Base-by-base conservation (phyloP, 352 stramenopile species). In the Phytophthora capsici region DNA sequence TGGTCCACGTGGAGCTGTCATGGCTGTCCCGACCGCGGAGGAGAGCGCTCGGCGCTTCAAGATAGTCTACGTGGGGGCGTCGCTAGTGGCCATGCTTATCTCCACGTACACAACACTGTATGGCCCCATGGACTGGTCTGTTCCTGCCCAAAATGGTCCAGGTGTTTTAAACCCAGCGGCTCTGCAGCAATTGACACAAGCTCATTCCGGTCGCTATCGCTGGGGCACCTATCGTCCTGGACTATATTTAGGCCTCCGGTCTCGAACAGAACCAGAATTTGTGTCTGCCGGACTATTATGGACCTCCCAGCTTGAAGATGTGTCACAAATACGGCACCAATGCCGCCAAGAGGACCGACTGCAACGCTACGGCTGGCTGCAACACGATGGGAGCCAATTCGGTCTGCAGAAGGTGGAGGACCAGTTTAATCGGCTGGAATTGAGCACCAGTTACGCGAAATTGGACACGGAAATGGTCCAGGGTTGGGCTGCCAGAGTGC, bases 161-260 rank as follows among this genome's bases (percentile, higher is more conserved):
- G 38, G 32, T 1, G 16, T 61, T 9, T 62, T 89, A 36, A 68
- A 90, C 53, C 68, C 63, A 22, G 48, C 61, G 3, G 60, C 57
- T 28, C 68, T 91, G 25, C 46, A 59, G 13, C 40, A 66, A 38
- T 88, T 77, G 51, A 66, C 58, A 12, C 71, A 57, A 13, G 44
- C 50, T n/a, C 80, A 82, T 37, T 84, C 80, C 1, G 19, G 46
- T 12, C 56, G 37, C 7, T 75, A 90, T 57, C 75, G 82, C 28
- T 95, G 87, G 87, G 87, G 87, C 0, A 93, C 85, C 3, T 94
- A 83, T 58, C 85, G 84, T 37, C 84, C 87, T 2, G 85, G 85
- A 2, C 60, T 91, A n/a, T 95, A 95, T 74, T 84, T 88, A 47
- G 85, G 87, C 48, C 52, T 95, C 28, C 80, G 85, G 20, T 95